A percentile compares a stretch with the other conserved stretches of the same genome.
phyloP scores from a whole-genome alignment of 768 basidiomycete species.

The Lactarius indigo region DNA sequence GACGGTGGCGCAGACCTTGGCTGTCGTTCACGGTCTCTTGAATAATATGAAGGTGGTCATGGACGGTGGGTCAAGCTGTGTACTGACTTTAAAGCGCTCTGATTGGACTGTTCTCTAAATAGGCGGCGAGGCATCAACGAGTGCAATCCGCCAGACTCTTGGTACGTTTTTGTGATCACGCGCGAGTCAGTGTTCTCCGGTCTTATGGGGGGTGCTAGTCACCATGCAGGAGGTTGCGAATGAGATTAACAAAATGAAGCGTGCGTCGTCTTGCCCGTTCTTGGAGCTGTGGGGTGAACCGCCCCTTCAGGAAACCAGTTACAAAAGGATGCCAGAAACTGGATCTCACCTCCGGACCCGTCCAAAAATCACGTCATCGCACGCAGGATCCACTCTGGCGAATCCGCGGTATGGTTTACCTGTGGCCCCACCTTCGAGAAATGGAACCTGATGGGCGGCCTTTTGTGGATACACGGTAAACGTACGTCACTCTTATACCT shows the following conservation, averaged over 20 bases:
- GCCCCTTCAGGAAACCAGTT: not conserved
- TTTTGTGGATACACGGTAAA: constrained; percentile 1
- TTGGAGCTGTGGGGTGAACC: not conserved
- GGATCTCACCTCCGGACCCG: constrained; percentile 10
- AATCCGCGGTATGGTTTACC: not conserved
- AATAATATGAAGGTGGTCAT: not conserved
- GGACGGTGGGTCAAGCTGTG: not conserved
- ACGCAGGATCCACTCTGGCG: not conserved
- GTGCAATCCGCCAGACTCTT: not conserved
- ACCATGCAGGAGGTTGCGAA: not conserved
- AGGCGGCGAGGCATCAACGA: not conserved
- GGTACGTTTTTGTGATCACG: not conserved
- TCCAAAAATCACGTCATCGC: constrained; percentile 5
- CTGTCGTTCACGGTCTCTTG: not conserved
- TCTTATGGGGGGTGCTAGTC: not conserved
- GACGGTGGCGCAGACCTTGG: not conserved
- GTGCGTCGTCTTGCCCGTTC: not conserved
- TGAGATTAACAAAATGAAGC: constrained; percentile 5
- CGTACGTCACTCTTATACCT: not conserved
- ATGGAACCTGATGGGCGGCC: not conserved
- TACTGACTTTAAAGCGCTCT: not conserved
- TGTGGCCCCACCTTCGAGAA: not conserved
- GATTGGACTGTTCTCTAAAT: not conserved
- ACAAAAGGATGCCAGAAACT: not conserved
- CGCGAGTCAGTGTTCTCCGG: not conserved